These are phyloP conservation scores for Globisporangium nunn DNA, from an alignment of 352 stramenopile genomes.

Conservation along the genomic window DNA sequence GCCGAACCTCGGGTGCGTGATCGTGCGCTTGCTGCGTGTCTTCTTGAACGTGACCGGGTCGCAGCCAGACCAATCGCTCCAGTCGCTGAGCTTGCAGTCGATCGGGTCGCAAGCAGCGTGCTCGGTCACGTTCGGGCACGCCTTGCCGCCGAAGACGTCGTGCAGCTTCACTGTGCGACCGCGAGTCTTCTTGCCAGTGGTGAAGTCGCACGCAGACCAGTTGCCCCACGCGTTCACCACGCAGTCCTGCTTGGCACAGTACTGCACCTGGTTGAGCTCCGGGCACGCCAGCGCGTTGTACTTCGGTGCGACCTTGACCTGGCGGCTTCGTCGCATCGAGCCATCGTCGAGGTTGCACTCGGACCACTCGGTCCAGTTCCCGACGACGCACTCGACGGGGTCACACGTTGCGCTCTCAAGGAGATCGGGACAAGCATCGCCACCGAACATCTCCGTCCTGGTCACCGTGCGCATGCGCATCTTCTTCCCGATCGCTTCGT, in stretches of 20 bases:
- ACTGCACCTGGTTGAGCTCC: slow-evolving; percentile 20
- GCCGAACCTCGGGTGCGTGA: slow-evolving; percentile 24
- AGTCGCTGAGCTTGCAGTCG: slow-evolving; percentile 40
- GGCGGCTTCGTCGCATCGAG: slow-evolving; percentile 26
- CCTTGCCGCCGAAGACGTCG: slow-evolving; percentile 22
- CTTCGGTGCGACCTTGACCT: slow-evolving; percentile 23
- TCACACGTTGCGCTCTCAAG: slow-evolving; percentile 19
- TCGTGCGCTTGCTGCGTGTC: slow-evolving; percentile 19
- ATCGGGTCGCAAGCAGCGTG: slow-evolving; percentile 22
- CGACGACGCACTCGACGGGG: slow-evolving; percentile 38
- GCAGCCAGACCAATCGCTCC: slow-evolving; percentile 43
- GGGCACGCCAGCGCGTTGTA: slow-evolving; percentile 38
- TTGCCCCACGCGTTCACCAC: slow-evolving; percentile 32
- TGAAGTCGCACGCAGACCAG: slow-evolving; percentile 42
- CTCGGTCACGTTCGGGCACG: slow-evolving; percentile 19
- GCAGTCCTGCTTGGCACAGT: slow-evolving; percentile 40
- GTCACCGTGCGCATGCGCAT: slow-evolving; percentile 24
- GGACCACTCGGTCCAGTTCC: slow-evolving; percentile 35
- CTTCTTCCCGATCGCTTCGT: slow-evolving; percentile 34
- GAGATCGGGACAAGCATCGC: slow-evolving; percentile 14
- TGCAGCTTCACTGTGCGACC: slow-evolving; percentile 26
- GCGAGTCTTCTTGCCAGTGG: slow-evolving; percentile 22
- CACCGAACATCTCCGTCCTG: slow-evolving; percentile 14
- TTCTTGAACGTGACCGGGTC: slow-evolving; percentile 24
- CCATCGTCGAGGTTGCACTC: slow-evolving; percentile 27